These are phyloP conservation scores for Pyrenophora teres DNA, from an alignment of 2,329 filamentous ascomycete species.

Conservation along the genomic window DNA sequence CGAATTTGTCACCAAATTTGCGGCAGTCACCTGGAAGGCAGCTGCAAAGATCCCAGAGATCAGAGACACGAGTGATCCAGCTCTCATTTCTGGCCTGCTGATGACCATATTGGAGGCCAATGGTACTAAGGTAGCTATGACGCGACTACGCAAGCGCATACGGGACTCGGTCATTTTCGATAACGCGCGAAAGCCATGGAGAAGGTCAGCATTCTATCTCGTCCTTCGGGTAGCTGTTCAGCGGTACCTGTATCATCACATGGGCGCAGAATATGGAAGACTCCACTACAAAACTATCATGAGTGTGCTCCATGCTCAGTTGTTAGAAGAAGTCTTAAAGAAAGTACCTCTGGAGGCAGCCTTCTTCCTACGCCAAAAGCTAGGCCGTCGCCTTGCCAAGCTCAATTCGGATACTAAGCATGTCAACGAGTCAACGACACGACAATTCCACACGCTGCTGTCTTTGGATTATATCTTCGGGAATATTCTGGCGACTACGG, in stretches of 20 bases:
- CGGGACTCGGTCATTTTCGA: slow-evolving; percentile 65
- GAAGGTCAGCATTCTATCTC: slow-evolving; percentile 66
- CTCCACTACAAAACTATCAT: slow-evolving; percentile 64
- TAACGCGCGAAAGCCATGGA: slow-evolving; percentile 61
- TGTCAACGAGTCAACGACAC: neutral
- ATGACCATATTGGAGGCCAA: slow-evolving; percentile 63
- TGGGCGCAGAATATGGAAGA: slow-evolving; percentile 52
- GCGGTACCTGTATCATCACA: slow-evolving; percentile 53
- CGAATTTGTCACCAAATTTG: slow-evolving; percentile 60
- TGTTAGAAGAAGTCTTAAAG: slow-evolving; percentile 51
- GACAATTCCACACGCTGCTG: slow-evolving; percentile 1
- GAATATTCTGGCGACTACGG: slow-evolving; percentile 15
- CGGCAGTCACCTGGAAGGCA: slow-evolving; percentile 59
- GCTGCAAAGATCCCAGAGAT: slow-evolving; percentile 55
- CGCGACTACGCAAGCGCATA: slow-evolving; percentile 60
- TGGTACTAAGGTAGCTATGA: slow-evolving; percentile 49
- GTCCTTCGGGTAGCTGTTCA: slow-evolving; percentile 63
- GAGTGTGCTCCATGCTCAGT: slow-evolving; percentile 52
- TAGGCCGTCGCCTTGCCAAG: slow-evolving; percentile 63
- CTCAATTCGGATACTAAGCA: slow-evolving; percentile 52
- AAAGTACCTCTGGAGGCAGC: slow-evolving; percentile 45
- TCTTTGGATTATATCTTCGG: slow-evolving; percentile 19
- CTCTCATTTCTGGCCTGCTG: slow-evolving; percentile 63
- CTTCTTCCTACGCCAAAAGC: slow-evolving; percentile 56
- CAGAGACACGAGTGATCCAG: slow-evolving; percentile 63